phyloP scores from a whole-genome alignment of 768 basidiomycete genomes.

The Mycena olivaceomarginata region DNA sequence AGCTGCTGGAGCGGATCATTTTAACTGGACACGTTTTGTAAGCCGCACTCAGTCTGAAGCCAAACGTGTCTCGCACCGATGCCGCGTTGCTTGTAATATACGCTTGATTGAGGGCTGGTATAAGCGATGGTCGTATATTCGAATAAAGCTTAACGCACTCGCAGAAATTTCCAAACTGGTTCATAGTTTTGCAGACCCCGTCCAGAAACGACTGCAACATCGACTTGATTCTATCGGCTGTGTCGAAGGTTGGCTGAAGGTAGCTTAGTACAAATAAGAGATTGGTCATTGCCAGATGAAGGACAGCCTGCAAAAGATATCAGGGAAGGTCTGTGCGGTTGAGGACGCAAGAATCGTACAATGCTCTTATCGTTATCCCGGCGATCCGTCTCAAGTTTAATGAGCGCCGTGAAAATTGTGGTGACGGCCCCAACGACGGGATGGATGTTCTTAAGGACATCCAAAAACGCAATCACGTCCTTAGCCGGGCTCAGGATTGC shows the following conservation, averaged over 20 bases:
- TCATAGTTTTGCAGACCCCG: conserved; percentile 26
- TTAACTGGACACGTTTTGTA: conserved; percentile 1
- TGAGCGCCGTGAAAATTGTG: conserved; percentile 28
- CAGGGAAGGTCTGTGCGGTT: background rate
- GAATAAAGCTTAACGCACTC: conserved; percentile 34
- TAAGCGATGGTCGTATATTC: background rate
- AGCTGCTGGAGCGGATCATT: conserved; percentile 22
- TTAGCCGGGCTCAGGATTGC: conserved; percentile 17
- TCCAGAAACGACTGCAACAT: conserved; percentile 15
- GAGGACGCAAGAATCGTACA: background rate
- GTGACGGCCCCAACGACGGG: conserved; percentile 21
- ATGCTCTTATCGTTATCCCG: conserved; percentile 27
- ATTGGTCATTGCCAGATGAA: conserved; percentile 27
- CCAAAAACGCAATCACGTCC: conserved; percentile 23
- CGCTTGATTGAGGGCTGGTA: background rate
- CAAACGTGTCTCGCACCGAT: background rate
- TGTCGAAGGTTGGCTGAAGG: conserved; percentile 19
- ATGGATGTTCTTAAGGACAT: conserved; percentile 20
- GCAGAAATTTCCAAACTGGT: conserved; percentile 46
- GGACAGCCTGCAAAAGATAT: conserved; percentile 3
- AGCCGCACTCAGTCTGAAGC: too few relatives aligned
- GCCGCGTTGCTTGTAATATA: conserved; percentile 23
- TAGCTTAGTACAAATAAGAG: conserved; percentile 16
- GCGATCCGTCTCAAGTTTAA: conserved; percentile 23
- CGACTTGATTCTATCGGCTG: conserved; percentile 17